Evolutionary conservation across 2,329 filamentous ascomycete genomes (phyloP).

Genomic region (Diaporthe australafricana): DNA sequence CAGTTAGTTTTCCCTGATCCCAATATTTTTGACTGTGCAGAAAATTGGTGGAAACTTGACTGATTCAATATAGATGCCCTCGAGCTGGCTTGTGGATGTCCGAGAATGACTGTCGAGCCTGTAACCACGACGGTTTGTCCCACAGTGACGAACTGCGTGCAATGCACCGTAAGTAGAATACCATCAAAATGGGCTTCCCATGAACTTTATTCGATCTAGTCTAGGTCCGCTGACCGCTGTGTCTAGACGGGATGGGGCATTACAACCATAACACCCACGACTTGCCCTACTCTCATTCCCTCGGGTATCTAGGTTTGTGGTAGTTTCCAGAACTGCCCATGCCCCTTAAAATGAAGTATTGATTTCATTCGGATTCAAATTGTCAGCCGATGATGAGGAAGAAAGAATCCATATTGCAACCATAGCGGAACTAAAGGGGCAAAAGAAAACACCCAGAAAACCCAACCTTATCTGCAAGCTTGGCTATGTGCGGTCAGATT

Average conservation of each 20-base stretch:
- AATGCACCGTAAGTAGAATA: conserved; percentile 19
- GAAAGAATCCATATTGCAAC: too few species aligned
- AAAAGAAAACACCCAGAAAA: too few species aligned
- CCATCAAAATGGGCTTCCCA: too few species aligned
- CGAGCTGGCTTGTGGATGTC: conserved; percentile 17
- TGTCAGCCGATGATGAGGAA: too few species aligned
- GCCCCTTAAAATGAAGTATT: too few species aligned
- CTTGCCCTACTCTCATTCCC: conserved; percentile 1
- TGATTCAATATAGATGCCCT: neutral
- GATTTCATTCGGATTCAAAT: too few species aligned
- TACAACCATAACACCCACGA: neutral
- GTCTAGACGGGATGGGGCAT: conserved; percentile 21
- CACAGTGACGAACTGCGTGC: conserved; percentile 20
- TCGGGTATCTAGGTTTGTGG: neutral
- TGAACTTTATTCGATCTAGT: too few species aligned
- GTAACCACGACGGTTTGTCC: conserved; percentile 29
- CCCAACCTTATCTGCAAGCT: too few species aligned
- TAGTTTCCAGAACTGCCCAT: too few species aligned
- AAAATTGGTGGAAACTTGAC: neutral
- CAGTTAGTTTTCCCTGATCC: neutral
- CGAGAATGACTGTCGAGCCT: neutral
- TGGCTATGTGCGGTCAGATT: too few species aligned
- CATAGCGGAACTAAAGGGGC: too few species aligned
- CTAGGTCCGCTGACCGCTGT: neutral
- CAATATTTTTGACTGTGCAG: neutral